Base-by-base conservation (phyloP, 352 stramenopile species). In the Plasmopara muralis region DNA sequence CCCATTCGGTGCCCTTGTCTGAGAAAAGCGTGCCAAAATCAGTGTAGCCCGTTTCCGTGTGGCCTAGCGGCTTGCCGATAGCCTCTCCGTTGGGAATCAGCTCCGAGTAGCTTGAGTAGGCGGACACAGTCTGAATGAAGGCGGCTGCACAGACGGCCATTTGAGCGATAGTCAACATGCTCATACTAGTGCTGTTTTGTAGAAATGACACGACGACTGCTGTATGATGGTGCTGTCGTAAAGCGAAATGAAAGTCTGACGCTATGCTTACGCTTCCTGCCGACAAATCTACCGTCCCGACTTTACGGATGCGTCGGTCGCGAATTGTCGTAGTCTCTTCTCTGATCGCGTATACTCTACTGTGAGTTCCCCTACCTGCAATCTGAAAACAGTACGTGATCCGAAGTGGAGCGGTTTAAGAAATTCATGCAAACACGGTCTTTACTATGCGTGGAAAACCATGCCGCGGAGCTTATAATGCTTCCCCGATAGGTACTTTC, bases 11-110 rank as follows among this genome's bases (percentile, higher is more conserved):
- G 14, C 55, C 59, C 8, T 49, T 40, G 20, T 75, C 62, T 39
- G 62, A 69, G 48, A 77, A 81, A 39, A 78, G 57, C 37, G 46
- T 66, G 50, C 68, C 71, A 46, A 81, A 81, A 25, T 68, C 64
- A 13, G 70, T 77, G 59, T 76, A 72, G n/a, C 51, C 50, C 16
- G 38, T n/a, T 16, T 50, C 49, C 12, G 49, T 54, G 55, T 81
- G 70, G 15, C 68, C 68, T 37, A 81, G 53, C 33, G 40, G 10
- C 59, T 74, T 73, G 41, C 66, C 68, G 47, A 81, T 65, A 33
- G 39, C 66, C 4, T 70, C 53, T 48, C 70, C 70, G 60, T 81
- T 81, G 9, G 70, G 70, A 55, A 81, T 81, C 18, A 68, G 54
- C 42, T 51, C 43, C 53, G 53, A 52, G 48, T 71, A 71, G 43